Percentiles rank a stretch among this genome's conserved stretches.
Conservation (phyloP, 805 yeast species). For the Schwanniomyces sp. region DNA sequence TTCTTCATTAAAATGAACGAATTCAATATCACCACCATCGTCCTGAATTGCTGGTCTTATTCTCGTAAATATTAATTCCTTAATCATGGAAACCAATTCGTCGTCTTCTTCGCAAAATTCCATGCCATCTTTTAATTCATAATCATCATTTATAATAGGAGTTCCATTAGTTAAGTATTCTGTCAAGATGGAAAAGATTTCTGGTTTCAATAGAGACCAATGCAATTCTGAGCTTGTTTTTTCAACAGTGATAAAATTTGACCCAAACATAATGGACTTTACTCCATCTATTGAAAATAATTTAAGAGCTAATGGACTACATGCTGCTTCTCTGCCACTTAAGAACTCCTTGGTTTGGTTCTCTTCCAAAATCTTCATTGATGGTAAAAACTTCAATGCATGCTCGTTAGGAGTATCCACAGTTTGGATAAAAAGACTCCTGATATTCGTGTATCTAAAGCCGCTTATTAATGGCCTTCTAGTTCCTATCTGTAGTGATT, state of each 20-base stretch:
- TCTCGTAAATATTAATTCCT: constrained; percentile 67
- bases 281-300: constrained; percentile 77
- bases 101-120: constrained; percentile 60
- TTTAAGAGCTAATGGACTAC: constrained; percentile 76
- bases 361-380: constrained; percentile 60
- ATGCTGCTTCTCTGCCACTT: constrained; percentile 70
- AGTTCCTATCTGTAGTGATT: not conserved
- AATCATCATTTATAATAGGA: constrained; percentile 46
- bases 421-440: constrained; percentile 68
- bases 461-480: not conserved
- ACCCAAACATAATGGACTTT: constrained; percentile 73
- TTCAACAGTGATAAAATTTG: constrained; percentile 81
- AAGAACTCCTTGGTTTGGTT: constrained; percentile 71
- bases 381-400: constrained; percentile 82
- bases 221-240: constrained; percentile 50
- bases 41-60: constrained; percentile 93
- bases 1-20: constrained; percentile 54
- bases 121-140: constrained; percentile 34
- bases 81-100: constrained; percentile 64
- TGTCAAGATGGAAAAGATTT: constrained; percentile 58
- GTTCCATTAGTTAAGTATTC: constrained; percentile 56
- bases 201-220: constrained; percentile 67
- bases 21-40: constrained; percentile 88
- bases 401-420: constrained; percentile 83
- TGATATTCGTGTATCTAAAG: not conserved